Conservation (phyloP, 2,329 filamentous ascomycete genomes). For the Pestalotiopsis sp. region DNA sequence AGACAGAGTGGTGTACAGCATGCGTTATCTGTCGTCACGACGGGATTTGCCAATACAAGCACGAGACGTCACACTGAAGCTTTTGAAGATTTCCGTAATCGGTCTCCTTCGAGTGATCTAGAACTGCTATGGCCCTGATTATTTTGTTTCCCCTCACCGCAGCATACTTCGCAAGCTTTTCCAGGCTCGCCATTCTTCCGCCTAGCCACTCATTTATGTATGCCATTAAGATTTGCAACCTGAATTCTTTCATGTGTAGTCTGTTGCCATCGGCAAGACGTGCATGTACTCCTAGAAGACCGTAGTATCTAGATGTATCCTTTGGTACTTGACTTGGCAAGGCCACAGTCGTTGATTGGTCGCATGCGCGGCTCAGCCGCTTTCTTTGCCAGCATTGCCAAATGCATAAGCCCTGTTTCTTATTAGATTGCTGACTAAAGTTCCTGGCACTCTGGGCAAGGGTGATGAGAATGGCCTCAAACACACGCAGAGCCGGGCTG, state of each 20-base stretch:
- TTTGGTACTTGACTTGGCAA: background rate
- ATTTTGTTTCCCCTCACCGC: no score
- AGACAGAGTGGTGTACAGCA: no score
- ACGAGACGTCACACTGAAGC: no score
- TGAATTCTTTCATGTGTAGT: background rate
- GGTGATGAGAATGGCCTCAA: background rate
- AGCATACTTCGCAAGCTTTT: background rate
- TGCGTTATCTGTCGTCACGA: no score
- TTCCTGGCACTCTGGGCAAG: background rate
- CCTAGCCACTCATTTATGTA: background rate
- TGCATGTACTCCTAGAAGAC: background rate
- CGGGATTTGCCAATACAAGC: no score
- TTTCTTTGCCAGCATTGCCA: background rate
- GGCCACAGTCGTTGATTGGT: background rate
- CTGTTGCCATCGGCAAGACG: background rate
- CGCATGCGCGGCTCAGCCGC: background rate
- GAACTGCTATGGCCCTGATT: no score
- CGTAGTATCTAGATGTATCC: background rate
- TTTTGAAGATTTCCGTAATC: no score
- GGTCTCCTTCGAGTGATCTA: no score
- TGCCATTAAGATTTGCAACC: background rate
- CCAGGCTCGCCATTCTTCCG: background rate
- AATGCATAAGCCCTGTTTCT: background rate
- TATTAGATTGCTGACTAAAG: background rate
- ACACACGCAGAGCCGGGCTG: background rate